Percentiles rank a stretch among this genome's conserved stretches.
Conservation (phyloP, 768 basidiomycete genomes). For the Amanita rubescens region DNA sequence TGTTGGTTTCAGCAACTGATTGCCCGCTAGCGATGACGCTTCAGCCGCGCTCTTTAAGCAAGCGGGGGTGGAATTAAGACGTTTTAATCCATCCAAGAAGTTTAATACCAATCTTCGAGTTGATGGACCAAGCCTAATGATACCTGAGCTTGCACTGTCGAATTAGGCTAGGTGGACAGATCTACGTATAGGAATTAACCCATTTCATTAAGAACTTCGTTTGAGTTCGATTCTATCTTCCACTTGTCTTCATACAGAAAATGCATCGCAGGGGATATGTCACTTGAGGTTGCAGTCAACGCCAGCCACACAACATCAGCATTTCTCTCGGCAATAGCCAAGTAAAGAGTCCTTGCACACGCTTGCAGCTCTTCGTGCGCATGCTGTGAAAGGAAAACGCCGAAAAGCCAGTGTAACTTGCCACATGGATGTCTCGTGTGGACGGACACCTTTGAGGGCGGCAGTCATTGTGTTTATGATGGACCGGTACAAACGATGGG, state of each 20-base stretch:
- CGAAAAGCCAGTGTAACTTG: conserved; percentile 71
- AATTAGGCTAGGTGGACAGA: conserved; percentile 4
- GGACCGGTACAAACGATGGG: conserved; percentile 74
- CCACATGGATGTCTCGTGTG: conserved; percentile 71
- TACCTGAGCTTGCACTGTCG: conserved; percentile 2
- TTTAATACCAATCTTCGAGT: conserved; percentile 14
- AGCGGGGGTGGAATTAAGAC: conserved; percentile 76
- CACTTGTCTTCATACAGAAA: conserved; percentile 54
- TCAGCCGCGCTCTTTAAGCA: conserved; percentile 72
- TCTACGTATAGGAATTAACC: not conserved
- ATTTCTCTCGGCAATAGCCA: conserved; percentile 51
- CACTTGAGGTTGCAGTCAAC: conserved; percentile 46
- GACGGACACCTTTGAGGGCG: conserved; percentile 57
- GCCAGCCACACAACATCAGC: conserved; percentile 83
- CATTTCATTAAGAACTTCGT: conserved; percentile 24
- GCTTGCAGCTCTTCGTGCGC: conserved; percentile 71
- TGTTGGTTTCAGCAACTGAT: not conserved
- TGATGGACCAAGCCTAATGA: conserved; percentile 9
- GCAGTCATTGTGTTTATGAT: conserved; percentile 68
- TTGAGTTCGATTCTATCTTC: conserved; percentile 47
- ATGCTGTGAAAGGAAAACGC: conserved; percentile 60
- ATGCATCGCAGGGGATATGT: conserved; percentile 30
- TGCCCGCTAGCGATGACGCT: conserved; percentile 61
- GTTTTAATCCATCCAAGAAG: conserved; percentile 46
- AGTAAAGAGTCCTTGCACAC: conserved; percentile 59